Percentiles rank a stretch among this genome's conserved stretches.
Conservation (phyloP, 495 filamentous ascomycete species). For the Neurospora hispaniola region DNA sequence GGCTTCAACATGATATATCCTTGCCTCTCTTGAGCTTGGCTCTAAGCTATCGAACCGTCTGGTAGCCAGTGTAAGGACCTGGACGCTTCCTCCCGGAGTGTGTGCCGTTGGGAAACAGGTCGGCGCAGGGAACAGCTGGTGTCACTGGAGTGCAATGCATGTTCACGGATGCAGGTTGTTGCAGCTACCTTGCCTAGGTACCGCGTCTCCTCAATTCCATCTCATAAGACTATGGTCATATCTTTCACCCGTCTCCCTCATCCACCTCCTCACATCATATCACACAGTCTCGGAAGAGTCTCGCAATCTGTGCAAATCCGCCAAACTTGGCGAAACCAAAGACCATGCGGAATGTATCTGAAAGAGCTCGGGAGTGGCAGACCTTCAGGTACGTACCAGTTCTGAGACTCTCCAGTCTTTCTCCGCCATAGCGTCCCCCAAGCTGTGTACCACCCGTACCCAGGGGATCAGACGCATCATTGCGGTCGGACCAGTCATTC, state of each 20-base stretch:
- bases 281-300: background rate
- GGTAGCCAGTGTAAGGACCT: background rate
- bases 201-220: background rate
- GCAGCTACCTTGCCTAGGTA: background rate
- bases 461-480: background rate
- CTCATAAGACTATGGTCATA: background rate
- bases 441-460: background rate
- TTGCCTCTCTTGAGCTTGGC: background rate
- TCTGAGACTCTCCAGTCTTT: background rate
- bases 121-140: background rate
- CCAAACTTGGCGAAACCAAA: background rate
- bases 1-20: background rate
- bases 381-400: slow-evolving; percentile 20
- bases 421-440: background rate
- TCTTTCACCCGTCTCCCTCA: background rate
- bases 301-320: background rate
- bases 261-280: background rate
- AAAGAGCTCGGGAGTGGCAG: slow-evolving; percentile 20
- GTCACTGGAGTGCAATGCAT: background rate
- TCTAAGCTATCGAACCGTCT: background rate
- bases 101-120: background rate
- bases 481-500: background rate
- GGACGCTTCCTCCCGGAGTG: background rate
- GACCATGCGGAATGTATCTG: slow-evolving; percentile 8
- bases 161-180: background rate